Percentiles rank a stretch among this genome's conserved stretches.
Evolutionary conservation across 208 protist genomes (phyloP).

Genomic region (Acanthamoeba royreba): DNA sequence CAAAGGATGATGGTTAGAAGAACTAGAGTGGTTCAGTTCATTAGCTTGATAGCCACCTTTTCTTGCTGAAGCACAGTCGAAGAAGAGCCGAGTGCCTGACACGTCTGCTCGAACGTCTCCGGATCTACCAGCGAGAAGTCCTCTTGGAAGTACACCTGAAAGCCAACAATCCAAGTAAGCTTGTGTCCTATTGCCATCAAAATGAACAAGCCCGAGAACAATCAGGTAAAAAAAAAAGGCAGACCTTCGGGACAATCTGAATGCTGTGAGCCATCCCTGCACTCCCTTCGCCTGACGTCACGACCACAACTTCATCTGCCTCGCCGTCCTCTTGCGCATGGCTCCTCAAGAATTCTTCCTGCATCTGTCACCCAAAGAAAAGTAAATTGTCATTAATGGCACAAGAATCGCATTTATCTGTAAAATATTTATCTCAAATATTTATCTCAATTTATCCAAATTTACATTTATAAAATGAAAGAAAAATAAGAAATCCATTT

Average conservation of each 20-base stretch:
- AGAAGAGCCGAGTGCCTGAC: neutral
- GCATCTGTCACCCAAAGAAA: neutral
- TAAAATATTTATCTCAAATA: too few relatives aligned
- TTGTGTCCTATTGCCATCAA: neutral
- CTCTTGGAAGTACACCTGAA: constrained; percentile 43
- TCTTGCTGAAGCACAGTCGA: neutral
- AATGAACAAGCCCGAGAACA: neutral
- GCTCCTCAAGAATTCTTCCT: neutral
- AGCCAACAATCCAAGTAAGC: neutral
- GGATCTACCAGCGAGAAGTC: constrained; percentile 14
- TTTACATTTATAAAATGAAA: neutral
- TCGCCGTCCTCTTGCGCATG: neutral
- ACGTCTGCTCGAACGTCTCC: constrained; percentile 35
- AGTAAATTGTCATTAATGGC: too few relatives aligned
- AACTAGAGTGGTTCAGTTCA: neutral
- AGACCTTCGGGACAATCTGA: neutral
- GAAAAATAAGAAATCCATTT: neutral
- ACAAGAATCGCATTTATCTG: neutral
- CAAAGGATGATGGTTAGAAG: neutral
- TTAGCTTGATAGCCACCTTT: neutral
- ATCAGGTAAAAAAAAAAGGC: neutral
- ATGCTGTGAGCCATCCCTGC: neutral
- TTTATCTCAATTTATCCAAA: too few relatives aligned
- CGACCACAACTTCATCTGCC: neutral
- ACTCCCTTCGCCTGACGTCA: neutral